A percentile compares a stretch with the other conserved stretches of the same genome.
These are phyloP conservation scores for Paramecium bursaria DNA, from an alignment of 73 alveolate species.

Conservation along the genomic window DNA sequence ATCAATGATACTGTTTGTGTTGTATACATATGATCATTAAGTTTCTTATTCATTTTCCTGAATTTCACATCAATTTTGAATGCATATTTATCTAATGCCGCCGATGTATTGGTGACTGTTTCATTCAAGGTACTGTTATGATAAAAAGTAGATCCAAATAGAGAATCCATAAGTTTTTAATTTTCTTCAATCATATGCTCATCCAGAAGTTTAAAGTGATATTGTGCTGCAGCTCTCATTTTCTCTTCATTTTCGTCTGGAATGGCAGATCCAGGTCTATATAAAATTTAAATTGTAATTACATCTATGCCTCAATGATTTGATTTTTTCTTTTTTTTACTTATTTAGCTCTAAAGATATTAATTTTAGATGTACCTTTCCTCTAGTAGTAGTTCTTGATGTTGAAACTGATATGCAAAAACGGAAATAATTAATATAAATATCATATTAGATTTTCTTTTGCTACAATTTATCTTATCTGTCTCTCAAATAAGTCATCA, in stretches of 20 bases:
- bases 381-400: too few species aligned
- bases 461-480: not conserved
- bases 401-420: too few species aligned
- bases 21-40: not conserved
- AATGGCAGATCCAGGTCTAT: too few species aligned
- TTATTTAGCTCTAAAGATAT: too few species aligned
- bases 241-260: slow-evolving; percentile 50
- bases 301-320: too few species aligned
- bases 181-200: slow-evolving; percentile 12
- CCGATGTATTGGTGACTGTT: not conserved
- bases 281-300: too few species aligned
- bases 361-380: too few species aligned
- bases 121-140: not conserved
- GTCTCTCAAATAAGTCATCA: slow-evolving; percentile 34
- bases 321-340: too few species aligned
- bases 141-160: slow-evolving; percentile 29
- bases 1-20: slow-evolving; percentile 3
- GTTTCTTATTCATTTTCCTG: not conserved
- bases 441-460: slow-evolving; percentile 27
- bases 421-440: too few species aligned
- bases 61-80: slow-evolving; percentile 14
- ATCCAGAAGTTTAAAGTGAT: not conserved
- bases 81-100: not conserved
- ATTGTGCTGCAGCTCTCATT: slow-evolving; percentile 23
- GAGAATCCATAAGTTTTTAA: slow-evolving; percentile 19